Base-by-base conservation (phyloP, 257 asterid species). In the Capsicum chinense region DNA sequence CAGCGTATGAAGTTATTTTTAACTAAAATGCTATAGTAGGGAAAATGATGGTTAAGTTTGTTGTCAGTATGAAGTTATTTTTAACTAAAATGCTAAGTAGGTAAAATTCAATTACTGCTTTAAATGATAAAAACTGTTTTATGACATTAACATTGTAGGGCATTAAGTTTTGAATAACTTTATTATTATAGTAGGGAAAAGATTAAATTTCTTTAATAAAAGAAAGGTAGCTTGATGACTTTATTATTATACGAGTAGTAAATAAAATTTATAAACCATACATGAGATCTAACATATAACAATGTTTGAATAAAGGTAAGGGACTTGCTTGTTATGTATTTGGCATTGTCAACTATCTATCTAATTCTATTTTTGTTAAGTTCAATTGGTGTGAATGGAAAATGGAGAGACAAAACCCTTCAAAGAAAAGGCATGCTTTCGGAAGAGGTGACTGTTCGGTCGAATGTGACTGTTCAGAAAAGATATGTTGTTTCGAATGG, bases 271-370 rank as follows among this genome's bases (percentile, higher is more conserved):
- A 39, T 1, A 37, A 26, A 68, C n/a, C 7, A 48, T 8, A 63
- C 21, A 21, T 63, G n/a, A 54, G 3, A 70, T 21, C 21, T 21
- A 21, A 21, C 21, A 21, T 21, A 21, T 21, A 21, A 21, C 21
- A 21, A 21, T 21, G 21, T 21, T 21, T 21, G 21, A 21, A 21
- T 70, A 39, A 70, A 42, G 6, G 37, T 71, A 74, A 63, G n/a
- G 19, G 70, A 74, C 94, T 91, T 88, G 87, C 98, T 95, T 94
- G 88, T 83, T 70, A 92, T 90, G 92, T 98, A 93, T 85, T 91
- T 94, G 66, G 98, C 97, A 79, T 96, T 94, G 87, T 91, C 95
- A 26, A 94, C 94, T 17, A 94, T 92, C 92, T 97, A 92, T 87
- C 95, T 87, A 71, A 93, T 89, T 85, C 98, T 88, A 90, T 90